A percentile compares a stretch with the other conserved stretches of the same genome.
Conservation (phyloP, 495 filamentous ascomycete species). For the Physcia stellaris region DNA sequence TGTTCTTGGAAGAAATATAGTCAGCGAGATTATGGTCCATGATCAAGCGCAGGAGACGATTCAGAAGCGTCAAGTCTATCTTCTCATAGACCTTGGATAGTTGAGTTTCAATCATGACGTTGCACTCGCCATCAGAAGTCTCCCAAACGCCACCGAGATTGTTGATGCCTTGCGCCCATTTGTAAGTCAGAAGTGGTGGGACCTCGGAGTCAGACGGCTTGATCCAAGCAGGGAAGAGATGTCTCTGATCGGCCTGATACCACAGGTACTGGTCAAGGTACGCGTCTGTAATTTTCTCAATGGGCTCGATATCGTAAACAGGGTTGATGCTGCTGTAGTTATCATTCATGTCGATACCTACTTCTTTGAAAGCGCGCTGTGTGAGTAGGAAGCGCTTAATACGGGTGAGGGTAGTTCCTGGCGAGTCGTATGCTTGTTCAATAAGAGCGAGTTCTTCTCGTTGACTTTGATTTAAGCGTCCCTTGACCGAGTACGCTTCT, state of each 20-base stretch:
- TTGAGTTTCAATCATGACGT: conserved; percentile 98
- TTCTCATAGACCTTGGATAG: conserved; percentile 99
- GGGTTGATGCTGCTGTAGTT: conserved; percentile 99
- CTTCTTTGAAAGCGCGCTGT: conserved; percentile 96
- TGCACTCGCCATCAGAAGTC: conserved; percentile 87
- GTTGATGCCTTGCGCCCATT: conserved; percentile 99
- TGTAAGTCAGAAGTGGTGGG: conserved; percentile 91
- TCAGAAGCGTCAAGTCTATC: conserved; percentile 92
- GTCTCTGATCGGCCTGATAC: conserved; percentile 97
- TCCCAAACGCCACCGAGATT: conserved; percentile 98
- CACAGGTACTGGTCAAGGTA: conserved; percentile 98
- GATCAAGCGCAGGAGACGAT: conserved; percentile 82
- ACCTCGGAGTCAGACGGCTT: conserved; percentile 99
- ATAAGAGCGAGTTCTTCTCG: conserved; percentile 94
- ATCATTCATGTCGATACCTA: conserved; percentile 99
- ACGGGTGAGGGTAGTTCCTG: conserved; percentile 85
- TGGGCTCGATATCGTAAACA: conserved; percentile 97
- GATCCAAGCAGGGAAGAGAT: conserved; percentile 98
- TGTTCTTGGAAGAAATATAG: conserved; percentile 99
- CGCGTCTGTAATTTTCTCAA: conserved; percentile 99
- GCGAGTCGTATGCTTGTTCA: conserved; percentile 97
- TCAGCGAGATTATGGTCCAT: conserved; percentile 99
- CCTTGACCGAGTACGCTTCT: conserved; percentile 97
- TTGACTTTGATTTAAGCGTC: conserved; percentile 92
- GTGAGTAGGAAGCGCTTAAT: conserved; percentile 98